Evolutionary conservation across 345 rosid species (phyloP), one percentile per base, ranked within the genome.

Genomic region (Hevea brasiliensis): DNA sequence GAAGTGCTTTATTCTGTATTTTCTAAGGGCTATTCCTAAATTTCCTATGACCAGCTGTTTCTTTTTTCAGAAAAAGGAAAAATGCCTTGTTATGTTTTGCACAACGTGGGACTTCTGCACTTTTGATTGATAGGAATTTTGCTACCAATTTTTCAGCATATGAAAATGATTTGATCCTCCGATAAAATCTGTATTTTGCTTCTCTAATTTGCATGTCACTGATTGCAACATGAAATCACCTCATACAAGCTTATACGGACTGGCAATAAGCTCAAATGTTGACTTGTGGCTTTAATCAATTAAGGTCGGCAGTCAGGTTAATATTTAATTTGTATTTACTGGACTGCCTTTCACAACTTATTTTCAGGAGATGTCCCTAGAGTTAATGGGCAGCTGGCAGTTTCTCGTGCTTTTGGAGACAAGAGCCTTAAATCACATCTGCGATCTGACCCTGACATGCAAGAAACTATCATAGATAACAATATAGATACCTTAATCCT

Each of bases 391-490:
- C 89, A 88, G 77, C 81, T 90, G 70, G 95, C 95, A 26, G 92
- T 90, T 42, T 88, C 95, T 64, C 91, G 95, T 72, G 89, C 88
- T 42, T 90, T 88, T 74, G 91, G 96, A 14, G 92, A 90, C 77
- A 87, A 87, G 72, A 88, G 88, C 80, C 96, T 90, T 20, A 90
- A 90, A 71, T 79, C 87, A 41, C 87, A 87, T 82, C 68, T 90
- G 67, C 84, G 89, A 14, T 83, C 89, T 61, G 89, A 90, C 73
- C 95, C 92, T 23, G 91, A 88, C 26, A 73, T 88, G 71, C 84
- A 70, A 74, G 74, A 81, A 37, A 67, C 68, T 0, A n/a, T 8
- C 59, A 57, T 90, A 51, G 86, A 84, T 57, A 63, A 71, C 68
- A 70, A n/a, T 41, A 78, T 74, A 7, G 92, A 85, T 0, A 3